Conservation (phyloP, 768 basidiomycete genomes). For the Phlebiopsis flavidoalba region DNA sequence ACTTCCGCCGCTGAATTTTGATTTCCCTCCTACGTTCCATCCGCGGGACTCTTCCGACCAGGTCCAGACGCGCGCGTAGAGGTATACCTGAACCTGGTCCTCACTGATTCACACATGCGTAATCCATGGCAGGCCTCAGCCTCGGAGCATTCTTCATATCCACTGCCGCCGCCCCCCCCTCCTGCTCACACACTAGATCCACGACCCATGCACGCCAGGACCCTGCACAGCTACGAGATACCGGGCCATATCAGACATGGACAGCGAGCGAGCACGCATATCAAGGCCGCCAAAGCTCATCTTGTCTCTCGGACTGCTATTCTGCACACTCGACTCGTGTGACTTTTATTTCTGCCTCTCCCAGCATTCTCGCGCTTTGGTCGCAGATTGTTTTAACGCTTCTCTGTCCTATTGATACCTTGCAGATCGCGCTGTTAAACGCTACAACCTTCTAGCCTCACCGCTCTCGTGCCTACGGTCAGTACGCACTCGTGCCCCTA, state of each 20-base stretch:
- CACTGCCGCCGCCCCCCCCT: neutral
- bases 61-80: neutral
- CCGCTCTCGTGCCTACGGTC: neutral
- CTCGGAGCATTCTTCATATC: conserved; percentile 3
- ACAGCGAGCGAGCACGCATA: neutral
- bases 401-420: neutral
- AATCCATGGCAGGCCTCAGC: neutral
- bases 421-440: neutral
- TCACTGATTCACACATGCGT: conserved; percentile 4
- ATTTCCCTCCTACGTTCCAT: neutral
- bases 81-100: neutral
- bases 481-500: neutral
- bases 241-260: conserved; percentile 4
- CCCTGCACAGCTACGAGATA: conserved; percentile 1
- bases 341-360: neutral
- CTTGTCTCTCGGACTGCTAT: neutral
- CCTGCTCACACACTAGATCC: neutral
- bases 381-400: neutral
- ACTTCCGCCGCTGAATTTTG: neutral
- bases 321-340: neutral
- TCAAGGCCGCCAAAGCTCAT: neutral
- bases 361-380: neutral
- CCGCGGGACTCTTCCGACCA: neutral
- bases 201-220: neutral
- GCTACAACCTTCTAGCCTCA: neutral